Base-by-base conservation (phyloP, 257 asterid genomes). In the Eucommia ulmoides region DNA sequence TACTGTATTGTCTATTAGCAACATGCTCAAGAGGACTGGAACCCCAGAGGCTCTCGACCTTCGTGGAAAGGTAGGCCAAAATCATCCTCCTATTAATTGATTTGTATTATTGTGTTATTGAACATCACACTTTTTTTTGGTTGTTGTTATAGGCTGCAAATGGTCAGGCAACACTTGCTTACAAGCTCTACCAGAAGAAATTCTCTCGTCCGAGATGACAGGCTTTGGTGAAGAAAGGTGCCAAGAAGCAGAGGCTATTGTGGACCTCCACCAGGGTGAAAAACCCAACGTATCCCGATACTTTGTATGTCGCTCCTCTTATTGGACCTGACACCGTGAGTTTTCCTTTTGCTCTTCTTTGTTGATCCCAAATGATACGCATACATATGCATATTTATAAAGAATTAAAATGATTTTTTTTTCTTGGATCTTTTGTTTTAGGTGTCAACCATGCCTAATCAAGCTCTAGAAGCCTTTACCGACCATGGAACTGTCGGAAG, bases 361-460 rank as follows among this genome's bases (percentile, higher is more conserved):
- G n/a, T n/a, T n/a, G n/a, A n/a, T n/a, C n/a, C n/a, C n/a, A n/a
- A n/a, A n/a, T n/a, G n/a, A n/a, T n/a, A n/a, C n/a, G n/a, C n/a
- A n/a, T n/a, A n/a, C n/a, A n/a, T n/a, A n/a, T n/a, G n/a, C n/a
- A n/a, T n/a, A n/a, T n/a, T n/a, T n/a, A n/a, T n/a, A n/a, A n/a
- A n/a, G n/a, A n/a, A n/a, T n/a, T n/a, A n/a, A n/a, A n/a, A n/a
- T n/a, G n/a, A n/a, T n/a, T n/a, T n/a, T n/a, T n/a, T n/a, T n/a
- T n/a, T n/a, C n/a, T n/a, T n/a, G n/a, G 14, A 8, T 19, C n/a
- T 12, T 8, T 0, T 35, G 11, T 8, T 19, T 9, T 45, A 91
- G 99, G 99, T 91, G 50, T 86, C 96, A 2, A 91, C 99, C 38
- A 91, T 91, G 99, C 99, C 99, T 2, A 96, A 91, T 60, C 96